Percentiles rank a stretch among this genome's conserved stretches.
Conservation (phyloP, 441 rosid species). For the Flueggea neowawraea region DNA sequence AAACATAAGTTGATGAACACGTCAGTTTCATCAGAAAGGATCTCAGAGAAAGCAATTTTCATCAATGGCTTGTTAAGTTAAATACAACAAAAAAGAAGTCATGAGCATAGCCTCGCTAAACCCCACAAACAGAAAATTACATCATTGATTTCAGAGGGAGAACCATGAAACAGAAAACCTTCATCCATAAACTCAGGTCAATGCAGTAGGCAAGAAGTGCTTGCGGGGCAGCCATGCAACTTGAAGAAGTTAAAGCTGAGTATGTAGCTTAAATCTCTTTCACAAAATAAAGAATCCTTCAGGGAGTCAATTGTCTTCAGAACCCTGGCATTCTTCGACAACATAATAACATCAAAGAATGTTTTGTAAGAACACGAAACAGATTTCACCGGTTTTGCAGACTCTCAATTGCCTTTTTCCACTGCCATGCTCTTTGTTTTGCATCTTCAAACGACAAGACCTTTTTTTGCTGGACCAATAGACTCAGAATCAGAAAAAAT, state of each 20-base stretch:
- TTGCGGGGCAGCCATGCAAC: slow-evolving; percentile 12
- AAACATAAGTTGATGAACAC: no score
- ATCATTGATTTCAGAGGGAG: slow-evolving; percentile 11
- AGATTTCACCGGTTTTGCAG: slow-evolving; percentile 69
- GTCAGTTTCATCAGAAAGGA: no score
- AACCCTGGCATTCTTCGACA: slow-evolving; percentile 16
- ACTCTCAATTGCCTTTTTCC: slow-evolving; percentile 95
- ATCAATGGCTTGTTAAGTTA: slow-evolving; percentile 24
- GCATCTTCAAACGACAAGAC: slow-evolving; percentile 85
- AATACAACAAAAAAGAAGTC: slow-evolving; percentile 20
- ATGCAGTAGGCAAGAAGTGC: slow-evolving; percentile 9
- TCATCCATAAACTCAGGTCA: slow-evolving; percentile 8
- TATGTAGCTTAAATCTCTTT: slow-evolving; percentile 22
- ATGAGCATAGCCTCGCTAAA: slow-evolving; percentile 9
- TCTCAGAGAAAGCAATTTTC: slow-evolving; percentile 12
- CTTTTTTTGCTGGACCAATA: slow-evolving; percentile 80
- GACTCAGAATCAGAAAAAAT: slow-evolving; percentile 13
- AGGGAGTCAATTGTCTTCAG: slow-evolving; percentile 7
- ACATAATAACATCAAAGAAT: slow-evolving; percentile 20
- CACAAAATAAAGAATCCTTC: slow-evolving; percentile 21
- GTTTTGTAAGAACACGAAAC: slow-evolving; percentile 1
- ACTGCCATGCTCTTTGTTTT: slow-evolving; percentile 92
- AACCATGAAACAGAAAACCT: slow-evolving; percentile 8
- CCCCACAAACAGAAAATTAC: slow-evolving; percentile 12
- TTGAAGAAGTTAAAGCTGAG: slow-evolving; percentile 17